Evolutionary conservation across 192 early-diverging fungal species (phyloP), one percentile per base, ranked within the genome.

Genomic region (Entophlyctis luteolus): DNA sequence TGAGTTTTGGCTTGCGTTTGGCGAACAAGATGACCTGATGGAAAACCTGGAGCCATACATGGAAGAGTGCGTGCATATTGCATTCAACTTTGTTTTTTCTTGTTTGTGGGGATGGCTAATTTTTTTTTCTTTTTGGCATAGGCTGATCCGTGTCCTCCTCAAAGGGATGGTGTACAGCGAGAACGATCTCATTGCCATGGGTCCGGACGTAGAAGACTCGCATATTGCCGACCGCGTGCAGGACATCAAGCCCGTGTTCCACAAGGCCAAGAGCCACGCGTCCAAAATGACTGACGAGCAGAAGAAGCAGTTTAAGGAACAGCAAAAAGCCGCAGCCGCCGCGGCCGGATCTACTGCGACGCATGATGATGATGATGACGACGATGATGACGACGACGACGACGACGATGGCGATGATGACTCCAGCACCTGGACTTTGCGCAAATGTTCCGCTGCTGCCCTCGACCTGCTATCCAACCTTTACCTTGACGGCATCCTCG

Each of bases 1-100:
- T 75, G 98, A 99, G 79, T 99, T 99, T 77, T 99, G 96, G 96
- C 74, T 96, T 34, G 88, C 90, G 38, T 93, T 98, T 83, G 93
- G 92, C 55, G 97, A 99, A 76, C 93, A 95, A 66, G 89, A 92
- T 46, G 84, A 84, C 29, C 68, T 95, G 62, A 78, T 83, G 50
- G 90, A 79, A 45, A 52, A 83, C 55, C 56, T 86, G 42, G 75
- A 79, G 49, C 74, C 75, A 2, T 81, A 74, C 65, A 46, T 86
- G 8, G 67, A 62, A 16, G 52, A 65, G 55, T 57, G 47, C 3
- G 50, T 20, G n/a, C n/a, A n/a, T n/a, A n/a, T n/a, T n/a, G n/a
- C n/a, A n/a, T 59, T 20, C 10, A 4, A 53, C 34, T 27, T 80
- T 68, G 29, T 10, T 1, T 57, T 25, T 62, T 67, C 10, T 35